phyloP scores from a whole-genome alignment of 805 yeast species.

The Candida glaebosa region DNA sequence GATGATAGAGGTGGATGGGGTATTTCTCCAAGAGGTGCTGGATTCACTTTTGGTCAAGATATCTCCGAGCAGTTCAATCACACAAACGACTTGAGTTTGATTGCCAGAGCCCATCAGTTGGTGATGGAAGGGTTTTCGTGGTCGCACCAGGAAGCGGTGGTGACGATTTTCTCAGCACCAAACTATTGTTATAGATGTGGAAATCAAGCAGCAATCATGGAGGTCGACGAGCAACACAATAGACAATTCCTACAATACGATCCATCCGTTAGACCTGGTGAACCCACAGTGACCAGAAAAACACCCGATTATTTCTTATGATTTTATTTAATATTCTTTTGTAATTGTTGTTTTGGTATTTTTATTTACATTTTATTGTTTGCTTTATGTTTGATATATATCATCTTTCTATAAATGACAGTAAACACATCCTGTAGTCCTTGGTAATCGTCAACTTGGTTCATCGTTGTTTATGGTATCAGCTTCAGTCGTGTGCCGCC shows the following conservation, averaged over 20 bases:
- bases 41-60: slow-evolving; percentile 96
- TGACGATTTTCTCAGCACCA: slow-evolving; percentile 92
- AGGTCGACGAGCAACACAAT: slow-evolving; percentile 90
- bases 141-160: slow-evolving; percentile 93
- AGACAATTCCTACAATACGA: slow-evolving; percentile 93
- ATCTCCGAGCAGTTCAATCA: slow-evolving; percentile 92
- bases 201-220: slow-evolving; percentile 97
- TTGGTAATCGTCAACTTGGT: neutral
- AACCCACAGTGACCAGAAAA: slow-evolving; percentile 94
- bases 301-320: slow-evolving; percentile 94
- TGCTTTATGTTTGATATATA: slow-evolving; percentile 1
- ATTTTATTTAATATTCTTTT: slow-evolving; percentile 4
- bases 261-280: slow-evolving; percentile 96
- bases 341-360: neutral
- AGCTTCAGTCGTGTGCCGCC: slow-evolving; percentile 8
- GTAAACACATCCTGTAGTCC: neutral
- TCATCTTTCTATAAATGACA: neutral
- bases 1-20: slow-evolving; percentile 99
- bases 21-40: slow-evolving; percentile 96
- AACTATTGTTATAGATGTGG: slow-evolving; percentile 98
- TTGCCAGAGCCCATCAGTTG: slow-evolving; percentile 94
- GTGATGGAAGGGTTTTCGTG: slow-evolving; percentile 98
- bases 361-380: neutral
- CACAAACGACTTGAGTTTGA: slow-evolving; percentile 75
- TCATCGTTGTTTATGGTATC: slow-evolving; percentile 1